These are phyloP conservation scores for Punctularia strigosozonata DNA, from an alignment of 768 basidiomycete genomes.

Conservation along the genomic window DNA sequence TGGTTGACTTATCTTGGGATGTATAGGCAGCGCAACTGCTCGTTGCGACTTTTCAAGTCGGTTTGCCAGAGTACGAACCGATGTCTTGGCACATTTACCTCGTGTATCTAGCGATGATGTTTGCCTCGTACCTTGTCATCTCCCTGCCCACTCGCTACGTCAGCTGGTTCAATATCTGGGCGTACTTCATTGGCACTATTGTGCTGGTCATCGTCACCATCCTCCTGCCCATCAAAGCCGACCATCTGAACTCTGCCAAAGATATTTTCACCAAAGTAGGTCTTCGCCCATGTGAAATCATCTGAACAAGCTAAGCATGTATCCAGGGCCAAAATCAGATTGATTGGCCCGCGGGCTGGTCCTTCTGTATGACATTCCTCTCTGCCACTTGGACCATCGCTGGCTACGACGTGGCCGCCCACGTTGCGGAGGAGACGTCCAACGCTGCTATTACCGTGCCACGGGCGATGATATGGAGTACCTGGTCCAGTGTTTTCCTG, in stretches of 20 bases:
- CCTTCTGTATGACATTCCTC: slow-evolving; percentile 11
- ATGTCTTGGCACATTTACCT: slow-evolving; percentile 9
- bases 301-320: no score
- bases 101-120: slow-evolving; percentile 11
- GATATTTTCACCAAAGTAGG: no score
- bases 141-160: no score
- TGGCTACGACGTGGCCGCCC: slow-evolving; percentile 37
- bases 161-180: slow-evolving; percentile 14
- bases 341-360: slow-evolving; percentile 10
- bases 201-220: slow-evolving; percentile 7
- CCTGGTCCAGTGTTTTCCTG: slow-evolving; percentile 5
- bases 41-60: slow-evolving; percentile 6
- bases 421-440: slow-evolving; percentile 50
- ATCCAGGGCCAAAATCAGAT: no score
- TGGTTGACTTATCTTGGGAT: not conserved
- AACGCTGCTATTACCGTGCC: slow-evolving; percentile 54
- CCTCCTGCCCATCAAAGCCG: no score
- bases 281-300: no score
- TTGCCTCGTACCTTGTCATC: slow-evolving; percentile 10
- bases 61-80: slow-evolving; percentile 7
- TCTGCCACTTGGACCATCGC: slow-evolving; percentile 9
- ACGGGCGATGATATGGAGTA: slow-evolving; percentile 44
- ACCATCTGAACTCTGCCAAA: no score
- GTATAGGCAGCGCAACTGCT: not conserved
- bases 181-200: slow-evolving; percentile 5